Base-by-base conservation (phyloP, 2,329 filamentous ascomycete genomes). In the Colletotrichum spinosum region DNA sequence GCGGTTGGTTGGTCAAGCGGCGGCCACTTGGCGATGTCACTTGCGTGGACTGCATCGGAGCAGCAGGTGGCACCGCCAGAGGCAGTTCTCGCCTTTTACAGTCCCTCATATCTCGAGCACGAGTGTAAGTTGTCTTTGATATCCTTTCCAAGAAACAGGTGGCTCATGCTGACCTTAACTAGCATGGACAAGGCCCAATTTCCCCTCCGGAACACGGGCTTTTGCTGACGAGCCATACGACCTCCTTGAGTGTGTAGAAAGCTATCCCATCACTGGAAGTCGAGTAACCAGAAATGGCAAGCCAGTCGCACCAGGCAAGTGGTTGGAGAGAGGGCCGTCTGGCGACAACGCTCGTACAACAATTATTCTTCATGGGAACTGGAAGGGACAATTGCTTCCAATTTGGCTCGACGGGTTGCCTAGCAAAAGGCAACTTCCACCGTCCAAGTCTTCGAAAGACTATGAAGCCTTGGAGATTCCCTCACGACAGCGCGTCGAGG, bases 1-100 rank as follows among this genome's bases (percentile, higher is more conserved):
- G 76, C 69, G 1, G 70, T 85, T 0, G 83, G 83, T 0, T 85
- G 83, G 83, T 86, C 83, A 0, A 76, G 77, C 0, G 84, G 83
- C 0, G 84, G 82, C 0, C 72, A 75, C 4, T 72, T 86, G 0
- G 83, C 83, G 1, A 76, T 85, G 76, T 73, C 78, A 0, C 67
- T 81, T 0, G 79, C 67, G 0, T 85, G 74, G 72, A 83, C 79
- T 0, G 62, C 76, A 0, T 35, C 51, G 0, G 17, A 61, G 12
- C 25, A 51, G 1, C 76, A 74, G 0, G 34, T 84, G 0, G 38
- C 9, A 3, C 73, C 81, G 0, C 83, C 83, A 0, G 67, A 41
- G 11, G 58, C 58, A 6, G 48, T 60, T 33, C 51, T 60, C 13
- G 58, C 35, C 12, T 60, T 60, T 8, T 60, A 60, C 8, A 48